Evolutionary conservation across 2,329 filamentous ascomycete genomes (phyloP).

Genomic region (Sporothrix pseudoabietina): DNA sequence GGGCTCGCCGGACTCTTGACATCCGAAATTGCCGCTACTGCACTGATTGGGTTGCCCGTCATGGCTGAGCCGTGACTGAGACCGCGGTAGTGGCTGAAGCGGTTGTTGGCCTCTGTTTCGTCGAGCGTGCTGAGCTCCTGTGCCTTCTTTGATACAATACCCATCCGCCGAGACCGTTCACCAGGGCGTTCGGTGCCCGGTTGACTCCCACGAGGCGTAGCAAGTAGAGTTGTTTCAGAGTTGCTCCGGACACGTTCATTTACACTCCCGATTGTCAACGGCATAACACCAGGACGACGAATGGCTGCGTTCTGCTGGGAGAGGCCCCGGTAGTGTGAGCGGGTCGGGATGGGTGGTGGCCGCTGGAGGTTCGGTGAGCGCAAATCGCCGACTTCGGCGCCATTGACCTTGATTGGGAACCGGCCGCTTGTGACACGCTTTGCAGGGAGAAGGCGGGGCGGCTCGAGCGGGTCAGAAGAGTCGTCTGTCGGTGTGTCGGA

Average conservation of each 20-base stretch:
- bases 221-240: conserved; percentile 61
- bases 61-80: conserved; percentile 70
- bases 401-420: conserved; percentile 72
- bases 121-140: conserved; percentile 65
- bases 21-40: conserved; percentile 31
- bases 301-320: conserved; percentile 67
- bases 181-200: conserved; percentile 48
- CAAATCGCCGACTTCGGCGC: conserved; percentile 66
- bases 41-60: conserved; percentile 51
- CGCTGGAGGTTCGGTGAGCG: conserved; percentile 68
- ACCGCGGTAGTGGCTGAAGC: conserved; percentile 67
- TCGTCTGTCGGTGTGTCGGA: conserved; percentile 61
- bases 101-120: conserved; percentile 62
- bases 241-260: conserved; percentile 70
- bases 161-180: conserved; percentile 61
- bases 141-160: conserved; percentile 61
- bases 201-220: conserved; percentile 49
- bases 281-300: conserved; percentile 73
- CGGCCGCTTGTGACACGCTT: conserved; percentile 65
- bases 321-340: conserved; percentile 77
- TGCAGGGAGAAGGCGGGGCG: conserved; percentile 65
- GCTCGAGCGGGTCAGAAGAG: conserved; percentile 74
- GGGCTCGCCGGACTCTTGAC: conserved; percentile 61
- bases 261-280: conserved; percentile 66
- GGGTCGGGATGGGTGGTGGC: conserved; percentile 74